Percentiles rank a stretch among this genome's conserved stretches.
Conservation (phyloP, 106 monocot species). For the Apostasia ramifera region DNA sequence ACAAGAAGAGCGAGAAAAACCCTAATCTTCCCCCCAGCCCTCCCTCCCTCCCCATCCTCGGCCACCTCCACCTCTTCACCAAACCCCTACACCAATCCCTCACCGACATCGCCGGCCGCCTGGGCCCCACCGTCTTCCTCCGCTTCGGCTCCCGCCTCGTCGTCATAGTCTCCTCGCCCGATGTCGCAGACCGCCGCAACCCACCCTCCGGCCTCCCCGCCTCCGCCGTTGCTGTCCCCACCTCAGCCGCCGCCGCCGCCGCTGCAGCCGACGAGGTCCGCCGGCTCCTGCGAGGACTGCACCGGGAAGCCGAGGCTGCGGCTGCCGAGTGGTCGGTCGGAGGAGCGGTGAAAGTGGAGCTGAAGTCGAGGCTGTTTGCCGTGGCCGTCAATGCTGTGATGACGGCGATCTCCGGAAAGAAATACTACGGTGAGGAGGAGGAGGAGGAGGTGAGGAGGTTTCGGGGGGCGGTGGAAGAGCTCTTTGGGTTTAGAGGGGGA, state of each 20-base stretch:
- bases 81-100: conserved; percentile 25
- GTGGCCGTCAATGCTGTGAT: conserved; percentile 15
- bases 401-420: conserved; percentile 21
- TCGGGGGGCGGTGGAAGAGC: not conserved
- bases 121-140: conserved; percentile 24
- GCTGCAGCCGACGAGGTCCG: conserved; percentile 6
- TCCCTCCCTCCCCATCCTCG: conserved; percentile 23
- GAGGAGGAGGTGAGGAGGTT: conserved; percentile 5
- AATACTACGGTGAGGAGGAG: not conserved
- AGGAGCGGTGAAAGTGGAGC: conserved; percentile 6
- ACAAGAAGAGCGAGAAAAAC: not conserved
- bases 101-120: conserved; percentile 8
- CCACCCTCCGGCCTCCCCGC: conserved; percentile 16
- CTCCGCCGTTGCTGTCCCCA: conserved; percentile 2
- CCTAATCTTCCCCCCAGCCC: conserved; percentile 12
- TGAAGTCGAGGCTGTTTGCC: conserved; percentile 14
- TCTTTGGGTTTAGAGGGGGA: not conserved
- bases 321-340: not conserved
- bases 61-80: conserved; percentile 30
- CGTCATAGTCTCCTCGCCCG: conserved; percentile 20
- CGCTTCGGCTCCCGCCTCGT: conserved; percentile 29
- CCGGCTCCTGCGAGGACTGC: conserved; percentile 3
- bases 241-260: conserved; percentile 1
- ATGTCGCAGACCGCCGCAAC: conserved; percentile 12
- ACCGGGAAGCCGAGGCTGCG: not conserved